Conservation (phyloP, 2,329 filamentous ascomycete genomes). For the Aphanocladium album region DNA sequence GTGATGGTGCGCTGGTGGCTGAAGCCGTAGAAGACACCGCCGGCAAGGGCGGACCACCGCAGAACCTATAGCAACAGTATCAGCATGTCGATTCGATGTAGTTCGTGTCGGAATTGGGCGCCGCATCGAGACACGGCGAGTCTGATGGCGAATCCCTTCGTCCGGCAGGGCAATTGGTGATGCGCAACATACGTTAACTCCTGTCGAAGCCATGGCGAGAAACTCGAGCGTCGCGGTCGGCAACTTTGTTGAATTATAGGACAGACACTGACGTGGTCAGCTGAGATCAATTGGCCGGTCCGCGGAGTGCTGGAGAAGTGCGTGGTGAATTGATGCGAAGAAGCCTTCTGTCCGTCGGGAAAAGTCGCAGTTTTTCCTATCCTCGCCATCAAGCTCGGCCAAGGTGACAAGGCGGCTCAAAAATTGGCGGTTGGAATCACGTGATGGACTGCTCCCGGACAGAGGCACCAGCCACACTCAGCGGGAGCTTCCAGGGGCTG, state of each 20-base stretch:
- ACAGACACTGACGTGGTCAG: slow-evolving; percentile 25
- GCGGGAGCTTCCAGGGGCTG: slow-evolving; percentile 1
- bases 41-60: slow-evolving; percentile 89
- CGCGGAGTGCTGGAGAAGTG: slow-evolving; percentile 35
- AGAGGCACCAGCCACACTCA: slow-evolving; percentile 1
- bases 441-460: not conserved
- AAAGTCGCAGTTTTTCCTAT: slow-evolving; percentile 43
- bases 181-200: slow-evolving; percentile 58
- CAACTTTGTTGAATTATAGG: slow-evolving; percentile 20
- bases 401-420: slow-evolving; percentile 12
- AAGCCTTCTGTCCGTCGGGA: slow-evolving; percentile 39
- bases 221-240: slow-evolving; percentile 38
- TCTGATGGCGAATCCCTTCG: not conserved
- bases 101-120: not conserved
- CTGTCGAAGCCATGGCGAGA: slow-evolving; percentile 59
- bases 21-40: slow-evolving; percentile 93
- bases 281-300: slow-evolving; percentile 42
- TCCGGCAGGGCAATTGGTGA: not conserved
- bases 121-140: not conserved
- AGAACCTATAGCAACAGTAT: slow-evolving; percentile 64
- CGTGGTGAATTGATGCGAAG: slow-evolving; percentile 34
- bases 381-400: slow-evolving; percentile 26
- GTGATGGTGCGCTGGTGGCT: slow-evolving; percentile 83
- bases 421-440: slow-evolving; percentile 12
- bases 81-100: slow-evolving; percentile 17